Evolutionary conservation across 2,329 filamentous ascomycete genomes (phyloP), one percentile per base, ranked within the genome.

Genomic region (Elsinoe ampelina): DNA sequence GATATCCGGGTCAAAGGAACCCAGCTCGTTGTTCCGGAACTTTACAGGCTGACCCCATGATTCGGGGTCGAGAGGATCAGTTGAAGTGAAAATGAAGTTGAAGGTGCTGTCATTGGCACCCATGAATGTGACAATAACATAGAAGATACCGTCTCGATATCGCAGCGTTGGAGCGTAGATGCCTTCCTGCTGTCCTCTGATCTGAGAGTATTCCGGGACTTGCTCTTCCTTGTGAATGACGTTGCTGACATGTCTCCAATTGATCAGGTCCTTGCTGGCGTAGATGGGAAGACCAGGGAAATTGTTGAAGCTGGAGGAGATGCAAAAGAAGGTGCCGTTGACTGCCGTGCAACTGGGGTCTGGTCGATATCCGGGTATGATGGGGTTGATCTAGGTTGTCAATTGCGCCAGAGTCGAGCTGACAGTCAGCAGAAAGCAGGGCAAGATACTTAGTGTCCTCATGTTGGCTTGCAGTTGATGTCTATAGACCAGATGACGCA

Each of bases 41-140:
- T 75, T 72, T 0, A 76, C 63, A 0, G 78, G 73, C 48, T 77
- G 68, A 0, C 72, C 72, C 78, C 79, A 81, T 0, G 75, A 67
- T 7, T 59, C 42, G 5, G 69, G 64, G 36, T 75, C 65, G 61
- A 70, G 78, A 0, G 73, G 72, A 55, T 79, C 63, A 1, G 67
- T 66, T 0, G 72, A 71, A 38, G 71, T 71, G 65, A 79, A 77
- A 54, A 79, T 73, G 54, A 74, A 73, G 55, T 38, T 38, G n/a
- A 73, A 70, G 68, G 71, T 74, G 56, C 72, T 60, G 11, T 65
- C 60, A 59, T 67, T 63, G 20, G 62, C 63, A 58, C 41, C 38
- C 62, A 26, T 51, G 30, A 32, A 32, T 8, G 43, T 48, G 19
- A 56, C 68, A 65, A 56, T 65, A 60, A 71, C 66, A 59, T 74